Evolutionary conservation across 768 basidiomycete genomes (phyloP).

Genomic region (Hortiboletus flavorubellus): DNA sequence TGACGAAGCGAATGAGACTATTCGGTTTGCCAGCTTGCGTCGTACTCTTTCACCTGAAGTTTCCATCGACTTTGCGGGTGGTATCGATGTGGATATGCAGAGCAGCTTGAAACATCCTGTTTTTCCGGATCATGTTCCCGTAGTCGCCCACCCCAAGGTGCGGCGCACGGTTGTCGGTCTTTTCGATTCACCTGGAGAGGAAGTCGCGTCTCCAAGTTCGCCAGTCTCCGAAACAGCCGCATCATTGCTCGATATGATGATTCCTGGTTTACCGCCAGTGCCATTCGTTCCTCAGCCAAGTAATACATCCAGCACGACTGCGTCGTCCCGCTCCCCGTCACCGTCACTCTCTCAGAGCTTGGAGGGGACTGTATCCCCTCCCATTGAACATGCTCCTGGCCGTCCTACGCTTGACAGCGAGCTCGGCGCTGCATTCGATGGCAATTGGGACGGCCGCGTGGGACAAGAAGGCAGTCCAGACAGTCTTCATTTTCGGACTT

Average conservation of each 20-base stretch:
- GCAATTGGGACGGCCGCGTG: constrained; percentile 12
- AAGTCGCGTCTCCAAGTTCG: constrained; percentile 4
- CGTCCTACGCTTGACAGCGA: constrained; percentile 52
- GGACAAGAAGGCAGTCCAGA: constrained; percentile 24
- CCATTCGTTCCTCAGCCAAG: constrained; percentile 34
- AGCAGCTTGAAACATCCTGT: constrained; percentile 23
- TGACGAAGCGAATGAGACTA: constrained; percentile 30
- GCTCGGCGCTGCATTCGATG: constrained; percentile 49
- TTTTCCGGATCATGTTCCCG: constrained; percentile 18
- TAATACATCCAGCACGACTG: constrained; percentile 17
- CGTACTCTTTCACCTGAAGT: constrained; percentile 21
- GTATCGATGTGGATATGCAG: constrained; percentile 21
- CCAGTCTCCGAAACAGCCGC: constrained; percentile 15
- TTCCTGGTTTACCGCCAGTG: constrained; percentile 32
- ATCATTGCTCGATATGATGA: constrained; percentile 31
- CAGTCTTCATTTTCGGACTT: constrained; percentile 47
- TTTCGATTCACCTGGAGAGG: constrained; percentile 42
- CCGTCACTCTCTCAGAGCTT: constrained; percentile 9
- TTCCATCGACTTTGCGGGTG: constrained; percentile 20
- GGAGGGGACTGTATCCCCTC: constrained; percentile 6
- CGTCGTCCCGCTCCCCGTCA: constrained; percentile 21
- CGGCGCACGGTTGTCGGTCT: constrained; percentile 61
- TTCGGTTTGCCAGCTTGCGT: constrained; percentile 30
- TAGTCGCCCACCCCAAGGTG: constrained; percentile 26
- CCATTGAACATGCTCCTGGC: background rate